These are phyloP conservation scores for Lasiodiplodia sp. DNA, from an alignment of 2,329 filamentous ascomycete genomes.

Conservation along the genomic window DNA sequence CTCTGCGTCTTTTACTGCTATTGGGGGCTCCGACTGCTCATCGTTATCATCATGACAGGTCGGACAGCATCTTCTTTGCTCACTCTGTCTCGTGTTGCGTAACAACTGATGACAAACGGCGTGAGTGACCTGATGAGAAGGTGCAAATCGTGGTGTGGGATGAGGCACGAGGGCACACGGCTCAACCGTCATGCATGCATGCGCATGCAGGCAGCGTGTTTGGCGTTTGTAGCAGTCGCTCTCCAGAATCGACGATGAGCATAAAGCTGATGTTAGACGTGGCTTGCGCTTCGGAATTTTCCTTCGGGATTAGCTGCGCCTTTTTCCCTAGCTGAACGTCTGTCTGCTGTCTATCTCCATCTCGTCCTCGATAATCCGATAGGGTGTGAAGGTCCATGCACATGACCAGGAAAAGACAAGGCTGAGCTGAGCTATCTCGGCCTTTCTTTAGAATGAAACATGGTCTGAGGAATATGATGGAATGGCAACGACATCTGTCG, in stretches of 20 bases:
- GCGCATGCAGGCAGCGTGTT: background rate
- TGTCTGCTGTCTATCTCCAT: background rate
- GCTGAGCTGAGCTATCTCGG: background rate
- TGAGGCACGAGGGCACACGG: background rate
- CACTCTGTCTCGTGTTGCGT: background rate
- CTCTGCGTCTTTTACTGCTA: conserved; percentile 25
- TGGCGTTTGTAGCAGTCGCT: background rate
- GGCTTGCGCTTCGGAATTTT: conserved; percentile 7
- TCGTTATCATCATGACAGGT: conserved; percentile 13
- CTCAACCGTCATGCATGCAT: background rate
- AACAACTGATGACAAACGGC: background rate
- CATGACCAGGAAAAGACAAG: background rate
- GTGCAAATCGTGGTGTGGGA: background rate
- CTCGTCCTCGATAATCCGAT: background rate
- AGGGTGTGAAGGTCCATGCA: background rate
- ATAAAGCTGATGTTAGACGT: background rate
- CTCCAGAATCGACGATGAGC: conserved; percentile 12
- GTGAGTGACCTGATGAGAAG: background rate
- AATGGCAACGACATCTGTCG: background rate
- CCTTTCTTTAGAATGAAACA: conserved; percentile 11
- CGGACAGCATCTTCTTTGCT: conserved; percentile 4
- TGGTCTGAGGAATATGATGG: background rate
- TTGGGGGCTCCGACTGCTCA: conserved; percentile 1
- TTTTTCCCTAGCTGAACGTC: background rate
- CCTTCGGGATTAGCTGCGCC: conserved; percentile 7